Evolutionary conservation across 176 grass and related monocot genomes (phyloP).

Genomic region (Zea luxurians): DNA sequence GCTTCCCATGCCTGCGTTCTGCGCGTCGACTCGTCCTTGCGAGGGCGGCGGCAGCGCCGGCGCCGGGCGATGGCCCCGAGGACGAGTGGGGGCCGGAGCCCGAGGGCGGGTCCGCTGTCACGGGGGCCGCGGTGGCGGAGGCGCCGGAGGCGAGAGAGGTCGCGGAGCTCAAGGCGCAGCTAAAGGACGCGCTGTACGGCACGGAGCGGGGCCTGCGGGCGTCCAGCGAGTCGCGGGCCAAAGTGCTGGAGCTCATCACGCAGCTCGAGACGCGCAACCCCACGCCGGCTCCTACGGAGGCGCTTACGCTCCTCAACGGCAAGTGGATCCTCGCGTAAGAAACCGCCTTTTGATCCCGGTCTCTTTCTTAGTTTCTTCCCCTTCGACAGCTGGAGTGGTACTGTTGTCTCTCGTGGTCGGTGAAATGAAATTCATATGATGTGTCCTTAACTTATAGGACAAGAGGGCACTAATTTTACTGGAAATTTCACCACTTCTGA

Average conservation of each 20-base stretch:
- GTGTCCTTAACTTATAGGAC: background rate
- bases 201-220: constrained; percentile 78
- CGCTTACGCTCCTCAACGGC: constrained; percentile 76
- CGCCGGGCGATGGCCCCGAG: constrained; percentile 49
- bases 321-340: constrained; percentile 95
- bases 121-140: constrained; percentile 31
- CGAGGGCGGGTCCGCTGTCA: background rate
- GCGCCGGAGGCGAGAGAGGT: constrained; percentile 45
- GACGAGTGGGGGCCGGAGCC: constrained; percentile 74
- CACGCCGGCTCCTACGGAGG: constrained; percentile 84
- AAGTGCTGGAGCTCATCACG: constrained; percentile 87
- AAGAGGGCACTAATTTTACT: background rate
- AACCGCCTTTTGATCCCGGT: background rate
- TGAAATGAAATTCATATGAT: background rate
- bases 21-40: constrained; percentile 17
- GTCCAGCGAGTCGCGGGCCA: constrained; percentile 83
- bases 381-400: background rate
- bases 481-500: background rate
- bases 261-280: constrained; percentile 83
- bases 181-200: constrained; percentile 73
- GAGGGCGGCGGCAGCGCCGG: constrained; percentile 23
- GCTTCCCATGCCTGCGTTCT: constrained; percentile 13
- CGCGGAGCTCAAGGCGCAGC: constrained; percentile 63
- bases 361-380: background rate
- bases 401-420: background rate